Percentiles rank a stretch among this genome's conserved stretches.
These are phyloP conservation scores for Eucalyptus sp. DNA, from an alignment of 345 rosid species.

Conservation along the genomic window DNA sequence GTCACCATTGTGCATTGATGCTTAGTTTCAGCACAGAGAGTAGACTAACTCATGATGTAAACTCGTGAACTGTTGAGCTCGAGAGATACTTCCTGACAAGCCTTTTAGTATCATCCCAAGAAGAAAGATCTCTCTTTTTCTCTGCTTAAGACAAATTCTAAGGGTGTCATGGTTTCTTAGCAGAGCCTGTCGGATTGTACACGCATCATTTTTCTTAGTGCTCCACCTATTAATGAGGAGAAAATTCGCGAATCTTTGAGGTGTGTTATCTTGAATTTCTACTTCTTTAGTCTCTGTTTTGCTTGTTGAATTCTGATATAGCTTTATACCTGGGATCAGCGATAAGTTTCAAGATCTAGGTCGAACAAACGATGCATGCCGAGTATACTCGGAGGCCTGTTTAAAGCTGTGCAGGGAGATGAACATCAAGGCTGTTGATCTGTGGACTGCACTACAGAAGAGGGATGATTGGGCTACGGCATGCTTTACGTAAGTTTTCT, in stretches of 20 bases:
- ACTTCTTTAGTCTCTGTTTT: neutral
- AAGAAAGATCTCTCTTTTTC: neutral
- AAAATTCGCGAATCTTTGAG: conserved; percentile 7
- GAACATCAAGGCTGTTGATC: conserved; percentile 45
- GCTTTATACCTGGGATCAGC: neutral
- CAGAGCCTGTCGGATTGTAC: conserved; percentile 73
- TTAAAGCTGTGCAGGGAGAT: conserved; percentile 54
- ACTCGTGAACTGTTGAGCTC: neutral
- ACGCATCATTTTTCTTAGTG: conserved; percentile 51
- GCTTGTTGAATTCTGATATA: neutral
- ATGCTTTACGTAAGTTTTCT: conserved; percentile 58
- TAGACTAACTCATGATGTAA: neutral
- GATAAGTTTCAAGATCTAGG: conserved; percentile 2
- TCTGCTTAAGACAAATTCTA: neutral
- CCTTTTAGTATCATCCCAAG: neutral
- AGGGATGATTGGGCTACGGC: conserved; percentile 46
- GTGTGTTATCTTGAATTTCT: conserved; percentile 1
- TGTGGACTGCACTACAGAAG: conserved; percentile 57
- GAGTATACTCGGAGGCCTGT: conserved; percentile 58
- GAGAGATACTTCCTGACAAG: neutral
- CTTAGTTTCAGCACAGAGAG: neutral
- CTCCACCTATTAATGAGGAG: conserved; percentile 73
- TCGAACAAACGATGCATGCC: conserved; percentile 55
- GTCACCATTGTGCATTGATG: neutral
- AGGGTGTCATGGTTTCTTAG: neutral